Evolutionary conservation across 2,329 filamentous ascomycete genomes (phyloP).

Genomic region (Grosmannia penicillata): DNA sequence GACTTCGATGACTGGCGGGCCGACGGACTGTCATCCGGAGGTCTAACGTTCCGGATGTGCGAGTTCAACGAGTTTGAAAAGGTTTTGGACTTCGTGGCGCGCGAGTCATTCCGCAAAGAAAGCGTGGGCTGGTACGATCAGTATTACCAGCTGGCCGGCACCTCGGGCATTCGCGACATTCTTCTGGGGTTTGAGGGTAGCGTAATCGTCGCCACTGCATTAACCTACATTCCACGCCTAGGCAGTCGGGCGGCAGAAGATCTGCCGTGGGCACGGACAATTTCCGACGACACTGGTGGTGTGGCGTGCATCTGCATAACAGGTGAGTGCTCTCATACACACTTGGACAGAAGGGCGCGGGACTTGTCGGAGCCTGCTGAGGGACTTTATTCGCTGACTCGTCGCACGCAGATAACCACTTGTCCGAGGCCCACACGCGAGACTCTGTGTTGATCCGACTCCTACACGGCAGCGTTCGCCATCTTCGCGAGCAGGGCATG

Average conservation of each 20-base stretch:
- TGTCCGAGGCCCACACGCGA: slow-evolving; percentile 25
- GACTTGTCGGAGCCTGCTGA: no score
- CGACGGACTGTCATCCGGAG: slow-evolving; percentile 23
- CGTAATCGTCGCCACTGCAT: slow-evolving; percentile 34
- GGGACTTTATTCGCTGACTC: slow-evolving; percentile 1
- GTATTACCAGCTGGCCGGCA: slow-evolving; percentile 35
- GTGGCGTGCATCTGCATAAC: slow-evolving; percentile 45
- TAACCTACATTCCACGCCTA: slow-evolving; percentile 35
- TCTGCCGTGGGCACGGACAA: slow-evolving; percentile 37
- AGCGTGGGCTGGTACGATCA: slow-evolving; percentile 45
- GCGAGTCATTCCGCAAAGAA: slow-evolving; percentile 28
- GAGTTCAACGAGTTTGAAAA: slow-evolving; percentile 27
- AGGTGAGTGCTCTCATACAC: slow-evolving; percentile 19
- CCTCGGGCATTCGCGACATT: slow-evolving; percentile 34
- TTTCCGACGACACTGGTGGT: slow-evolving; percentile 38
- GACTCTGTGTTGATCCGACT: slow-evolving; percentile 38
- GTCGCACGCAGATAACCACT: slow-evolving; percentile 23
- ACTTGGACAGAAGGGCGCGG: background rate
- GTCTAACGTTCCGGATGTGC: slow-evolving; percentile 29
- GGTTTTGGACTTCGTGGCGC: slow-evolving; percentile 34
- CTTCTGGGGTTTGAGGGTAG: slow-evolving; percentile 35
- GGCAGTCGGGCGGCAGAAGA: slow-evolving; percentile 32
- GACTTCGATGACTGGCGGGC: slow-evolving; percentile 33
- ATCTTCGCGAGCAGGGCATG: slow-evolving; percentile 34
- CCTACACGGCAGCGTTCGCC: slow-evolving; percentile 34